Base-by-base conservation (phyloP, 139 green algal species). In the Chlamydomonas incerta region DNA sequence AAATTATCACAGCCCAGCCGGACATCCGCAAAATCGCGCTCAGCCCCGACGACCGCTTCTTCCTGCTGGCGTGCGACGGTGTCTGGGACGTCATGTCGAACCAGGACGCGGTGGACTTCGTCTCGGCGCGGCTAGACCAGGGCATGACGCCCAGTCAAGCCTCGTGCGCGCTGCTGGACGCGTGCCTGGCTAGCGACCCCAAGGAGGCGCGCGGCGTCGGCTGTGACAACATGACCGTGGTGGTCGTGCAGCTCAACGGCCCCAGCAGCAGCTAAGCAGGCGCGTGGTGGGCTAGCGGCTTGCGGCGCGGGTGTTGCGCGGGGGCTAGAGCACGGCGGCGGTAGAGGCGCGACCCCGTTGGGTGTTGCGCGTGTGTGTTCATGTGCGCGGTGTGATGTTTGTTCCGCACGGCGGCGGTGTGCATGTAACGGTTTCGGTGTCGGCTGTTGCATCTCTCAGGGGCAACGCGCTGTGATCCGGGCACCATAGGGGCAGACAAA, bases 51-150 rank as follows among this genome's bases (percentile, higher is more conserved):
- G 97, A 99, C 88, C 72, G 83, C 20, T 99, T 99, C 83, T 93
- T 99, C n/a, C 67, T 99, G 37, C 90, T 99, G 57, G 96, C 96
- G 11, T 99, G 95, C 57, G 96, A 99, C 69, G 96, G 96, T 33
- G 94, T 99, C 31, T 99, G 96, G 96, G 96, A 98, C 68, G 96
- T 98, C 0, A 95, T 98, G 94, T 92, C 81, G 69, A 98, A 97
- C 81, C 94, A 98, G 89, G 90, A 98, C 66, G 95, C 92, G 29
- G 91, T 98, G 35, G 92, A 97, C 50, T 99, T 98, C 85, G 92
- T 99, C 24, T 37, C 46, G 0, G 63, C 91, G 65, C 88, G 92
- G 33, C 86, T 99, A 35, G 84, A 91, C 20, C 65, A 91, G 33
- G 92, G 91, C 20, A 77, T 89, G 46, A 80, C 75, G 28, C 86